Evolutionary conservation across 805 yeast species (phyloP), one percentile per base, ranked within the genome.

Genomic region (Metschnikowia similis): DNA sequence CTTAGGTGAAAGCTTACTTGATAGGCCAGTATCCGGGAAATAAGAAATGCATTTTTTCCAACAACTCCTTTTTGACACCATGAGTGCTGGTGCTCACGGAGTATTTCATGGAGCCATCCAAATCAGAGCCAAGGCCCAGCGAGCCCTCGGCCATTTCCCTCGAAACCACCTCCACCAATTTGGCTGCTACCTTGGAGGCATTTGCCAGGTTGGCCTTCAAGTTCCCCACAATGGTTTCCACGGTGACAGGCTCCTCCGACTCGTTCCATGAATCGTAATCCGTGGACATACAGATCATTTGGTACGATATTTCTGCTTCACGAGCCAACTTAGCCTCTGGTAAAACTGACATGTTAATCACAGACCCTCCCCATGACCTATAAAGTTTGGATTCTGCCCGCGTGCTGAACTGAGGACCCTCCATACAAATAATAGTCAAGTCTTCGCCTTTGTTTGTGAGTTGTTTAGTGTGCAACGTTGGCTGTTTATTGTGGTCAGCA

Each of bases 251-350:
- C 63, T 92, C 97, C 65, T 85, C 98, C 48, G 81, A 82, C 61
- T 86, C 96, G 65, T 90, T 87, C 99, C 99, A 94, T 26, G 99
- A 96, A 66, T 94, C 99, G 70, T 94, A 94, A 69, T 94, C 99
- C 3, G 99, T 94, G 1, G 96, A 85, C 99, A 94, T 94, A 71
- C 99, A 94, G 56, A 94, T 80, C 97, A 94, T 94, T 70, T 92
- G 98, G 71, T 94, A 94, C 29, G 96, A 79, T 56, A 94, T 85
- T 70, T 94, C 99, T 41, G 98, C 97, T 72, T 94, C 99, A 64
- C 95, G 82, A 3, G 99, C 99, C 56, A 94, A 79, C 67, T 94
- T 94, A 36, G 96, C 85, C 74, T 94, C 99, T n/a, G 99, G 99
- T 52, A 94, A 71, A 50, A 89, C 94, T 46, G 95, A 85, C 99